These are phyloP conservation scores for Yamadazyma paraphyllophila DNA, from an alignment of 805 yeast species.

Conservation along the genomic window DNA sequence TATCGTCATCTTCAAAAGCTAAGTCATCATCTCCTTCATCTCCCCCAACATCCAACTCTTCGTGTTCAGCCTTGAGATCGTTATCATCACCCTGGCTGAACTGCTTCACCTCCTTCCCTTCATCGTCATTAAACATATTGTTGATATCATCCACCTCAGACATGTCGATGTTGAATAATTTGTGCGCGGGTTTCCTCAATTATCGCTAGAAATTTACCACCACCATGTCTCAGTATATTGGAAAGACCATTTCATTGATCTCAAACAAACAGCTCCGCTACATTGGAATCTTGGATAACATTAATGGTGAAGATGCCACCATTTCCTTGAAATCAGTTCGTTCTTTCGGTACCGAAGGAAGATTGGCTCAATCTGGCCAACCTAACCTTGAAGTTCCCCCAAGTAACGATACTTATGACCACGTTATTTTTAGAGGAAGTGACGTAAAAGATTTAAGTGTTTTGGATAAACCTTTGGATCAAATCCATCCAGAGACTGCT, in stretches of 20 bases:
- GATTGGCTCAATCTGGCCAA: slow-evolving; percentile 56
- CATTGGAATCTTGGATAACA: slow-evolving; percentile 83
- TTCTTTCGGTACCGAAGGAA: slow-evolving; percentile 89
- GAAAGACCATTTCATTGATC: slow-evolving; percentile 80
- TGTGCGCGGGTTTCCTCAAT: slow-evolving; percentile 4
- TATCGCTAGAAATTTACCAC: neutral
- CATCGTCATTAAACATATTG: slow-evolving; percentile 12
- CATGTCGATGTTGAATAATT: slow-evolving; percentile 2
- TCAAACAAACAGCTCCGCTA: slow-evolving; percentile 81
- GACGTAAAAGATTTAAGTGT: slow-evolving; percentile 90
- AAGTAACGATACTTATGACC: slow-evolving; percentile 64
- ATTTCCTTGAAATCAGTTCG: slow-evolving; percentile 79
- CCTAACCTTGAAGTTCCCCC: slow-evolving; percentile 71
- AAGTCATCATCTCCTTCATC: neutral
- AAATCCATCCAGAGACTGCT: slow-evolving; percentile 31
- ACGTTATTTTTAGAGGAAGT: slow-evolving; percentile 82
- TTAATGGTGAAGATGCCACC: slow-evolving; percentile 88
- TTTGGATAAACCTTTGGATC: slow-evolving; percentile 66
- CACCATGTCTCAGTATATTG: slow-evolving; percentile 90
- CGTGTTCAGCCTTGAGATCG: neutral
- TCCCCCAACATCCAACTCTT: neutral
- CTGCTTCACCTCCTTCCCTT: slow-evolving; percentile 7
- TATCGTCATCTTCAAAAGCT: neutral
- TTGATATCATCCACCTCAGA: slow-evolving; percentile 9
- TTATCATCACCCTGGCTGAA: neutral